These are phyloP conservation scores for Taxawa tesnikishii DNA, from an alignment of 2,329 filamentous ascomycete species.

Conservation along the genomic window DNA sequence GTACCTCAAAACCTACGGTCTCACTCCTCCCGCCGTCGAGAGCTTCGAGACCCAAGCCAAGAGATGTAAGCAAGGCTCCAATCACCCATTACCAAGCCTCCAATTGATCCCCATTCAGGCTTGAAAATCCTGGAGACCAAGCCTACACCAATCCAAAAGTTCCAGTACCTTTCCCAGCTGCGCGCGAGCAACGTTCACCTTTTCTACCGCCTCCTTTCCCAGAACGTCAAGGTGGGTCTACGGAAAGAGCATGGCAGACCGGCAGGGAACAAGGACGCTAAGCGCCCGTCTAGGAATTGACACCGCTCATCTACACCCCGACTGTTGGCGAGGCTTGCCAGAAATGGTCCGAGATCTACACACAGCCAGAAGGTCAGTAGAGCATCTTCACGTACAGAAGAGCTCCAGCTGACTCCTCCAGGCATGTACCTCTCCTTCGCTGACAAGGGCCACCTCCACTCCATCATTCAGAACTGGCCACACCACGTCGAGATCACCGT, in stretches of 20 bases:
- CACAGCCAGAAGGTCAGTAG: constrained; percentile 66
- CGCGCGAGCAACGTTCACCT: constrained; percentile 67
- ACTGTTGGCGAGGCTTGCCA: constrained; percentile 94
- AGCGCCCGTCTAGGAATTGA: constrained; percentile 47
- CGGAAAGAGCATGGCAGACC: constrained; percentile 3
- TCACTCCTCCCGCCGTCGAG: constrained; percentile 39
- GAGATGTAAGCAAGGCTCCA: constrained; percentile 31
- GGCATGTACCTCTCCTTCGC: constrained; percentile 89
- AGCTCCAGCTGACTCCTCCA: constrained; percentile 14
- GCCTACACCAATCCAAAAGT: constrained; percentile 64
- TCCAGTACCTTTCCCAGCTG: constrained; percentile 66
- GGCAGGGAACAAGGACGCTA: neutral
- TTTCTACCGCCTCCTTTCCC: constrained; percentile 71
- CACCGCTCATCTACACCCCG: constrained; percentile 76
- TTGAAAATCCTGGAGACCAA: constrained; percentile 64
- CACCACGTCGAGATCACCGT: constrained; percentile 92
- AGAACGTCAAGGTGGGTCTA: constrained; percentile 47
- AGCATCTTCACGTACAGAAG: constrained; percentile 12
- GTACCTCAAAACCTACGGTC: constrained; percentile 39
- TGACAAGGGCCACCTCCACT: constrained; percentile 79
- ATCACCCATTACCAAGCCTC: constrained; percentile 11
- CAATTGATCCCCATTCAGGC: constrained; percentile 43
- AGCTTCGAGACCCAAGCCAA: constrained; percentile 36
- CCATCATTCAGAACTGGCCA: constrained; percentile 89
- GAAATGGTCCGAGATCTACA: constrained; percentile 92